Conservation (phyloP, 192 early-diverging fungal species). For the Backusella psychrophila region DNA sequence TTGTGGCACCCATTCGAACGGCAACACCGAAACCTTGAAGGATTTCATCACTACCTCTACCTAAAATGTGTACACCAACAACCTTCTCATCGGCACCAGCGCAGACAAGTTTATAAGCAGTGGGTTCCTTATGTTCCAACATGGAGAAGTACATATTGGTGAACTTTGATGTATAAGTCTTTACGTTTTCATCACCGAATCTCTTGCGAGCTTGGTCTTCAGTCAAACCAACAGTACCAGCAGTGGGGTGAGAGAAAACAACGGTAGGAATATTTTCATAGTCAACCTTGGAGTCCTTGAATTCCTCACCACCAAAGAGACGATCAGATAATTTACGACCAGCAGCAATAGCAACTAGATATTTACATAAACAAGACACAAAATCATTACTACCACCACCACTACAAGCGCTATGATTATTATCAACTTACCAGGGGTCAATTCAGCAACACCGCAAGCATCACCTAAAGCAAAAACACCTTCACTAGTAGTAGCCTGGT, state of each 20-base stretch:
- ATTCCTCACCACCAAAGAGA: slow-evolving; percentile 79
- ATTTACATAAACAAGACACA: background rate
- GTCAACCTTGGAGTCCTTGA: slow-evolving; percentile 78
- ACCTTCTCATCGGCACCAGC: slow-evolving; percentile 91
- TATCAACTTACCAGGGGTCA: slow-evolving; percentile 74
- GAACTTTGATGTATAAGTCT: slow-evolving; percentile 86
- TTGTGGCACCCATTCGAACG: slow-evolving; percentile 98
- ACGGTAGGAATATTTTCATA: slow-evolving; percentile 95
- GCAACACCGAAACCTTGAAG: slow-evolving; percentile 97
- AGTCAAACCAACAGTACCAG: slow-evolving; percentile 87
- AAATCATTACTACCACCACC: background rate
- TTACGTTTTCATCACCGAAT: slow-evolving; percentile 78
- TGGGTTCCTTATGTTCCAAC: slow-evolving; percentile 85
- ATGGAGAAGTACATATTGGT: slow-evolving; percentile 89
- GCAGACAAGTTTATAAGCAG: slow-evolving; percentile 91
- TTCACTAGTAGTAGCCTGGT: slow-evolving; percentile 71
- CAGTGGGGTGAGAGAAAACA: slow-evolving; percentile 91
- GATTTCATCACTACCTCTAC: slow-evolving; percentile 85
- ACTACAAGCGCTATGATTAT: background rate
- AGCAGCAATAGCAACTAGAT: slow-evolving; percentile 88
- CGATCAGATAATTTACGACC: slow-evolving; percentile 88
- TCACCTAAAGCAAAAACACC: slow-evolving; percentile 92
- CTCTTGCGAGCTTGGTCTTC: slow-evolving; percentile 75
- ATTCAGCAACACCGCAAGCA: slow-evolving; percentile 85
- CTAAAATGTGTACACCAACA: slow-evolving; percentile 93